Base-by-base conservation (phyloP, 2,329 filamentous ascomycete species). In the Ophiostoma triangulosporum region DNA sequence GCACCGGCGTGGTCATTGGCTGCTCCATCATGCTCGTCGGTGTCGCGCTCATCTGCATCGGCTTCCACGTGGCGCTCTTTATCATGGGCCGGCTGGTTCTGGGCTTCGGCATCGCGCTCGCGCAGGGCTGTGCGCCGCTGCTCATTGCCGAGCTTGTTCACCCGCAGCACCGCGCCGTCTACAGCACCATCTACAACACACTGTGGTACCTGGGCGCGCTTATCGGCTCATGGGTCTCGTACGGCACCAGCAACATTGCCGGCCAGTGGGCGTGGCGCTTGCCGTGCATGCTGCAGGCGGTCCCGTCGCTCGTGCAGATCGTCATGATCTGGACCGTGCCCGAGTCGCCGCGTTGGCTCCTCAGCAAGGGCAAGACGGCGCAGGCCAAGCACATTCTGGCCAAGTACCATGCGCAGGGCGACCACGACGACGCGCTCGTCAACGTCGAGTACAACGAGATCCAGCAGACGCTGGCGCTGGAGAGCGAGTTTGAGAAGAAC, bases 121-220 rank as follows among this genome's bases (percentile, higher is more conserved):
- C 71, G 53, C 63, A 64, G 36, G 70, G 68, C 66, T 49, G 50
- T 4, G 50, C 56, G 11, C 53, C 56, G 3, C 38, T 48, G 27
- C 51, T 59, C 20, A 48, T 58, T 45, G 60, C 50, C n/a, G 87
- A 93, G 62, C 74, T 91, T 24, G 81, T 83, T 4, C 86, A 91
- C 64, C 87, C 87, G 1, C 77, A 75, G 56, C 91, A 91, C 62
- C 78, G 87, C 65, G 87, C 86, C 15, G 73, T 81, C 58, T 76
- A 91, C 31, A 90, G 86, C 0, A 77, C 80, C 29, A 71, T 93
- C 4, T 86, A 90, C 65, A 86, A 91, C 61, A 89, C 90, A 63
- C 90, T 90, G 85, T 65, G 91, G 51, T 86, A 86, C 1, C 77
- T 91, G 27, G 87, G 87, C 55, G 72, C 84, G n/a, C 74, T 93